phyloP scores from a whole-genome alignment of 108 stramenopile species.

The Fragilaria radians region DNA sequence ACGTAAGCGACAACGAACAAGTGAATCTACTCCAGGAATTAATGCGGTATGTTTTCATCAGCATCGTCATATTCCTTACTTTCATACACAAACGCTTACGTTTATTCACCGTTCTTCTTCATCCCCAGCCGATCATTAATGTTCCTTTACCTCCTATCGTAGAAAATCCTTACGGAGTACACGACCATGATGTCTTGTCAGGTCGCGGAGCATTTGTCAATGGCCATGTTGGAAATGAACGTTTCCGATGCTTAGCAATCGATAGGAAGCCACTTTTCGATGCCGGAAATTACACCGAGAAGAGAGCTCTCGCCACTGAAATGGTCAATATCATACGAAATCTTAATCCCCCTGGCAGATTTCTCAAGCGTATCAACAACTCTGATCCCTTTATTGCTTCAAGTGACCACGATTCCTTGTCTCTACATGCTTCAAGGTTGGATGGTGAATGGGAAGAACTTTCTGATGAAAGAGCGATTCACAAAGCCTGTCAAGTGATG shows the following conservation, averaged over 20 bases:
- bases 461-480: slow-evolving; percentile 45
- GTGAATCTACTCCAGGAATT: slow-evolving; percentile 16
- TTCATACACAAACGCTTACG: background rate
- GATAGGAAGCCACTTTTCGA: slow-evolving; percentile 58
- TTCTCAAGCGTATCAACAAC: slow-evolving; percentile 34
- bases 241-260: slow-evolving; percentile 38
- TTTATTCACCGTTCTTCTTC: background rate
- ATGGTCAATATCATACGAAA: slow-evolving; percentile 58
- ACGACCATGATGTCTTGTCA: slow-evolving; percentile 45
- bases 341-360: slow-evolving; percentile 77
- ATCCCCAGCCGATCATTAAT: background rate
- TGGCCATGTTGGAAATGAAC: slow-evolving; percentile 30
- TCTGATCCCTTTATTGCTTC: background rate
- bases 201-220: slow-evolving; percentile 69
- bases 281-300: slow-evolving; percentile 52
- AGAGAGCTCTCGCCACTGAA: slow-evolving; percentile 52
- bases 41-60: slow-evolving; percentile 3
- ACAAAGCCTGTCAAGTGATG: slow-evolving; percentile 76
- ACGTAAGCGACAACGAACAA: slow-evolving; percentile 22
- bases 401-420: slow-evolving; percentile 1
- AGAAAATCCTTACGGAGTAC: slow-evolving; percentile 46
- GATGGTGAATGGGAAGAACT: slow-evolving; percentile 65
- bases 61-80: background rate
- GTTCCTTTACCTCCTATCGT: slow-evolving; percentile 20
- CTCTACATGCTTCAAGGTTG: slow-evolving; percentile 5